Evolutionary conservation across 768 basidiomycete genomes (phyloP).

Genomic region (Trametes coccinea): DNA sequence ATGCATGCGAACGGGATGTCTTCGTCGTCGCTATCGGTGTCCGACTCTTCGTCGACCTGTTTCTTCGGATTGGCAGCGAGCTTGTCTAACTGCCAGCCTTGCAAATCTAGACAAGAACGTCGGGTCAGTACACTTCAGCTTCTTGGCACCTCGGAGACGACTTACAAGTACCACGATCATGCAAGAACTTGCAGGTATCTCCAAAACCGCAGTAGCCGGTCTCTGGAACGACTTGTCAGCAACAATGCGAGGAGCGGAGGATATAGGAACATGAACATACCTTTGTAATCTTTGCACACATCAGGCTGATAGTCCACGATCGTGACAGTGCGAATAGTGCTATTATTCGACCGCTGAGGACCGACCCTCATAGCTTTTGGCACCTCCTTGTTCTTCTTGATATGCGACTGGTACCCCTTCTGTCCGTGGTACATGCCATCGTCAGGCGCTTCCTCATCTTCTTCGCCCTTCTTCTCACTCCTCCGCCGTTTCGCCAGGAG

Average conservation of each 20-base stretch:
- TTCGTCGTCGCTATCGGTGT: constrained; percentile 73
- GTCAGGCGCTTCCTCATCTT: constrained; percentile 63
- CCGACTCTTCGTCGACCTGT: constrained; percentile 60
- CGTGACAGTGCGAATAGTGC: constrained; percentile 91
- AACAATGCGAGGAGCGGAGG: constrained; percentile 3
- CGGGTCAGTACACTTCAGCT: constrained; percentile 22
- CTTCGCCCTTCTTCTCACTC: constrained; percentile 53
- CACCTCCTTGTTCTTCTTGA: constrained; percentile 80
- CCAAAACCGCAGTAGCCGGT: constrained; percentile 99
- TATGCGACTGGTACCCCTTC: constrained; percentile 74
- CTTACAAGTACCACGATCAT: constrained; percentile 94
- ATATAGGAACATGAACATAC: constrained; percentile 44
- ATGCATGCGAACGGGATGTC: constrained; percentile 98
- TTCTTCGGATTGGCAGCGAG: constrained; percentile 76
- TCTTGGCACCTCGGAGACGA: constrained; percentile 27
- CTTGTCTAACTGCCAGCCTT: constrained; percentile 98
- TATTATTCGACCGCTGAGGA: constrained; percentile 68
- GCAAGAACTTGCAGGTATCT: constrained; percentile 98
- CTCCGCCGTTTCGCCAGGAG: constrained; percentile 68
- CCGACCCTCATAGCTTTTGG: constrained; percentile 88
- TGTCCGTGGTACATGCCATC: constrained; percentile 89
- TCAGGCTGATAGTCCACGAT: constrained; percentile 98
- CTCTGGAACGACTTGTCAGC: constrained; percentile 50
- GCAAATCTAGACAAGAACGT: constrained; percentile 61
- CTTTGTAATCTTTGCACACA: constrained; percentile 99